Percentiles rank a stretch among this genome's conserved stretches.
phyloP scores from a whole-genome alignment of 208 protist species.

The Strigomonas galati region DNA sequence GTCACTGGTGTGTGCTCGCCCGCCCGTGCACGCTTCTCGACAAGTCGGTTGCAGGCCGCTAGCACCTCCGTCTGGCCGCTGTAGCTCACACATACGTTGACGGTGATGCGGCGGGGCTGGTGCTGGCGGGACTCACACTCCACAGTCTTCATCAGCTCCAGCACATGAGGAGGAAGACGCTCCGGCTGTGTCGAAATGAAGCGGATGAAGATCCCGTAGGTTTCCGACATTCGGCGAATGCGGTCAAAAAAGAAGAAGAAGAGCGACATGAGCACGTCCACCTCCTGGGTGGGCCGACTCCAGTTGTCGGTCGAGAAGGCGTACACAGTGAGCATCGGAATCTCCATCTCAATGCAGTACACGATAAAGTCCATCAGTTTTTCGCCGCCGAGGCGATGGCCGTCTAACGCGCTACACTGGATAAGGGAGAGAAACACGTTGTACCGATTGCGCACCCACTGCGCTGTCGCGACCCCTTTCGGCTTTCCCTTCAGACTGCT shows the following conservation, averaged over 20 bases:
- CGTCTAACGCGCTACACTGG: slow-evolving; percentile 55
- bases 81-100: slow-evolving; percentile 91
- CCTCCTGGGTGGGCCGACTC: slow-evolving; percentile 56
- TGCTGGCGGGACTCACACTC: slow-evolving; percentile 59
- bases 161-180: slow-evolving; percentile 45
- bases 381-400: slow-evolving; percentile 75
- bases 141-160: slow-evolving; percentile 58
- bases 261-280: slow-evolving; percentile 80
- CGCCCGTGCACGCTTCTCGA: slow-evolving; percentile 10
- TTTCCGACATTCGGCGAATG: slow-evolving; percentile 41
- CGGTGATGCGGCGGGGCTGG: slow-evolving; percentile 43
- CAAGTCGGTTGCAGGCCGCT: slow-evolving; percentile 54
- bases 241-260: slow-evolving; percentile 81
- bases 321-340: slow-evolving; percentile 85
- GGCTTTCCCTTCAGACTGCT: no score
- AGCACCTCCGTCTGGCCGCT: slow-evolving; percentile 74
- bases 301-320: slow-evolving; percentile 92
- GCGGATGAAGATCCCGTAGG: slow-evolving; percentile 81
- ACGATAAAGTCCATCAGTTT: slow-evolving; percentile 78
- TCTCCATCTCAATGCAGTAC: slow-evolving; percentile 53
- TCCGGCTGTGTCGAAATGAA: slow-evolving; percentile 71
- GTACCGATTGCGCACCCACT: slow-evolving; percentile 17
- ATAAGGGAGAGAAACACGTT: slow-evolving; percentile 36
- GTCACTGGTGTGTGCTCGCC: slow-evolving; percentile 29
- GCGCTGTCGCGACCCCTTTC: not conserved